Base-by-base conservation (phyloP, 2,329 filamentous ascomycete species). In the Bertia moriformis region DNA sequence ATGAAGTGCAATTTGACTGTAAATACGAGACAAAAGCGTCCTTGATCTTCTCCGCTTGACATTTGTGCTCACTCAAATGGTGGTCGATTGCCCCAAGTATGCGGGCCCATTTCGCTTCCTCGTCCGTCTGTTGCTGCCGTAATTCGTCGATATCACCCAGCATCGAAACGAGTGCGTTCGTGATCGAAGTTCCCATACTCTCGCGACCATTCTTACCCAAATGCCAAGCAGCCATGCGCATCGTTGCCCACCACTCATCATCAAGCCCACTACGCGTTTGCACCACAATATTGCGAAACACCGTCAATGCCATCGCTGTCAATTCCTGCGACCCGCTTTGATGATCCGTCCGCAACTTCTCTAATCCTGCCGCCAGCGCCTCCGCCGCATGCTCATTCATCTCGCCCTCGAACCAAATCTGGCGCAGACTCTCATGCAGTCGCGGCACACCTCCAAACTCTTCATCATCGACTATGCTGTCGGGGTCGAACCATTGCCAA, bases 161-260 rank as follows among this genome's bases (percentile, higher is more conserved):
- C 3, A 61, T 61, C 12, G 58, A 55, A 4, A 75, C 51, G 7
- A 77, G 42, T 10, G 60, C 61, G 36, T 56, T 62, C 29, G 72
- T 58, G 19, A 79, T 73, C 1, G 74, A 67, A 0, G 75, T 69
- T 1, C 68, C 68, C 75, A 82, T 82, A 50, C 69, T 76, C 44
- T 76, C 73, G n/a, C 74, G 65, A 0, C 74, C 73, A 40, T 77
- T 75, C 48, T 77, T 77, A 54, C 70, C 73, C 1, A 83, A 56
- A 51, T 79, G 71, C 69, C 78, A 82, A 2, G 66, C 71, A 2
- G 61, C 63, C 57, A 71, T 65, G 13, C 71, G 61, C n/a, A 69
- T 51, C 19, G 62, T 63, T 18, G 51, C 53, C 73, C 75, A 82
- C 65, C 73, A 76, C 4, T 51, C 53, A 1, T 63, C 48, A 15